Base-by-base conservation (phyloP, 331 rosid species). In the Pyracantha coccinea region DNA sequence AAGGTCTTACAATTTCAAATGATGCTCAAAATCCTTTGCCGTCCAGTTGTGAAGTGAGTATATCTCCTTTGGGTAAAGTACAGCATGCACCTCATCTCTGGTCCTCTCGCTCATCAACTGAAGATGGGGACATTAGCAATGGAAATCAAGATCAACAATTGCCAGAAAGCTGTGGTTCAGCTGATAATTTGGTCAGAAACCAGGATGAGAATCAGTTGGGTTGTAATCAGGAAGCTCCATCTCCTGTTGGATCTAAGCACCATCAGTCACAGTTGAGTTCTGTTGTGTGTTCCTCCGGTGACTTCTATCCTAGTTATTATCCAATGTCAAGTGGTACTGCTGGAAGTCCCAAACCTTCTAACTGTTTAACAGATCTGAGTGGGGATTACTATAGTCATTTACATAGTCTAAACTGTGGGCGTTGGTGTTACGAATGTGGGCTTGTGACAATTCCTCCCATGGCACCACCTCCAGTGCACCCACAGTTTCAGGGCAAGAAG, bases 301-400 rank as follows among this genome's bases (percentile, higher is more conserved):
- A 83, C 68, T 83, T 73, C 7, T 54, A 77, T 79, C 89, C 89
- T 55, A 73, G 73, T 71, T 66, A 68, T 79, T 55, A 72, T 64
- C 16, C 75, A 63, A 21, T 73, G 62, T 66, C 69, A 33, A 65
- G 73, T 76, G 67, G 71, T 24, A 60, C 32, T 41, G 47, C 61
- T 8, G 80, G 78, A 74, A 54, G 60, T 45, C 80, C 82, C 8
- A 84, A 78, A 29, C 72, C 76, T 70, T 77, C 61, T 35, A 78
- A 81, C 33, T 44, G 61, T 70, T 71, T 81, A 76, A 74, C 85
- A 60, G 83, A 84, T 75, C 85, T 84, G 66, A 81, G 69, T 71
- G 88, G 88, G 69, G 88, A 84, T 61, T 75, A 47, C 6, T 72
- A 81, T 1, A 77, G 45, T 78, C 85, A 81, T 52, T 57, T 75